Base-by-base conservation (phyloP, 495 filamentous ascomycete genomes). In the Neurospora sublineolata region DNA sequence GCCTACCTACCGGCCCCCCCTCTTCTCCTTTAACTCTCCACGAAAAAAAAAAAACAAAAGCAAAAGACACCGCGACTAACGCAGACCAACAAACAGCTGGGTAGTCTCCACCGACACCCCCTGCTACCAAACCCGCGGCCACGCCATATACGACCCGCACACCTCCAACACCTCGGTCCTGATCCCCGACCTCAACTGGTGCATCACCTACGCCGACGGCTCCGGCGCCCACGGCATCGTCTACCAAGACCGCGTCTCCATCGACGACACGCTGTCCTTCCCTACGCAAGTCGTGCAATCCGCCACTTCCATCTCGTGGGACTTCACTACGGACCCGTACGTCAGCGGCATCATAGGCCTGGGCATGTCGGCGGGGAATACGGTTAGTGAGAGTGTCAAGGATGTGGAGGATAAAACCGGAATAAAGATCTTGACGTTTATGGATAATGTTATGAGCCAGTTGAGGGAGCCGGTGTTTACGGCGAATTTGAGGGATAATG, bases 311-410 rank as follows among this genome's bases (percentile, higher is more conserved):
- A 85, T 93, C 77, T 91, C 88, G 52, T 23, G 73, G 60, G 70
- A 84, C 44, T 93, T 93, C 82, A 75, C 79, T 20, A 38, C 82
- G 40, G 88, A 91, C 73, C 82, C 81, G 69, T 79, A 84, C 74
- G 87, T 83, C 75, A 89, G 91, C 71, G 91, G 91, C 39, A 83
- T 93, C 33, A 83, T 93, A n/a, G 91, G 91, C 38, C 82, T 93
- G n/a, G 88, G 87, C 7, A 91, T 92, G 80, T 87, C 86, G 78
- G 81, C 76, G 37, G 85, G 92, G 77, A 93, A 92, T 81, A 89
- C 86, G 2, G 86, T 91, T 72, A 60, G 23, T 2, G 52, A 60
- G 12, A 60, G 12, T 9, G 33, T 60, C 0, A 60, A 60, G 27
- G 52, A 60, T 9, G 52, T 60, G 52, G 52, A 60, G 27, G 52